Conservation (phyloP, 257 asterid species). For the Forsythia viridissima region DNA sequence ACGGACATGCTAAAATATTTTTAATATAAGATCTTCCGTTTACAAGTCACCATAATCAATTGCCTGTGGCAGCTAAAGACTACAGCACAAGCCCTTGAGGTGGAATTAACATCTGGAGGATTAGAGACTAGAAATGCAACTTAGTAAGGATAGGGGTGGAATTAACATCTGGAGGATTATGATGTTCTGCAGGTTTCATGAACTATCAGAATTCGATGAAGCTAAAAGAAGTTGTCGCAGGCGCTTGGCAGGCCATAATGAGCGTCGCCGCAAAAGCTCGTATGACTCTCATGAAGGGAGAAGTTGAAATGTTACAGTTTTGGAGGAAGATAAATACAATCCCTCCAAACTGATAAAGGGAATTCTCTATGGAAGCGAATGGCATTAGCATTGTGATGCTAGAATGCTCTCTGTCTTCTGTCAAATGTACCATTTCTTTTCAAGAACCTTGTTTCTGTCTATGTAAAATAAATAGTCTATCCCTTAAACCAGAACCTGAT, state of each 20-base stretch:
- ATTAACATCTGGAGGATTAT: conserved; percentile 18
- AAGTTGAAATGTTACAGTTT: conserved; percentile 17
- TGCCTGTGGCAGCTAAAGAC: too few relatives aligned
- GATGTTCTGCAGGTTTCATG: conserved; percentile 71
- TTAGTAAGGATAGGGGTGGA: not conserved
- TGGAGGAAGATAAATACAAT: not conserved
- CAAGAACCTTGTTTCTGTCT: not conserved
- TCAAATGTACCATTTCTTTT: conserved; percentile 46
- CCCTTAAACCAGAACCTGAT: not conserved
- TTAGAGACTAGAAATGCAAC: not conserved
- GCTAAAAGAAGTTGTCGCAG: conserved; percentile 86
- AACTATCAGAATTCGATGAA: conserved; percentile 75
- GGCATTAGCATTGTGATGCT: not conserved
- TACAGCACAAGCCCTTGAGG: not conserved
- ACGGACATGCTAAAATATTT: too few relatives aligned
- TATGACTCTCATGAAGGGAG: conserved; percentile 51
- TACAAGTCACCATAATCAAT: too few relatives aligned
- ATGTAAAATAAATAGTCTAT: not conserved
- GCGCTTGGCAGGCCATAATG: conserved; percentile 91
- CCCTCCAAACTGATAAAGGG: not conserved
- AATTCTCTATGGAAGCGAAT: conserved; percentile 11
- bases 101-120: not conserved
- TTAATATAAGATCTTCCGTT: too few relatives aligned
- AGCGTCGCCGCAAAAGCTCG: conserved; percentile 81
- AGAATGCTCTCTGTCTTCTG: conserved; percentile 85